Conservation (phyloP, 352 stramenopile species). For the Aphanomyces euteiches region DNA sequence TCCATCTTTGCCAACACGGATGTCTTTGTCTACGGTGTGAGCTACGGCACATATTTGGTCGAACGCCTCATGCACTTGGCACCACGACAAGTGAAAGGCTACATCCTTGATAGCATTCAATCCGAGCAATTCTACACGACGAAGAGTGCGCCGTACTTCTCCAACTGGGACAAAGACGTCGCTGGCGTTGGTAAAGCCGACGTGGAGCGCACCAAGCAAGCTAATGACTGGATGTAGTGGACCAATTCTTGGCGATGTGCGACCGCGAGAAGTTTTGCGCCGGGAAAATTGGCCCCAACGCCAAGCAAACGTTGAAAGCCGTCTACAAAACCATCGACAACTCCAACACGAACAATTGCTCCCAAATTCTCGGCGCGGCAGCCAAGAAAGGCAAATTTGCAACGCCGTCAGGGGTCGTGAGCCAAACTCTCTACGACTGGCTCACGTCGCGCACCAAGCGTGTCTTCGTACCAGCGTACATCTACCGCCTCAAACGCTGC, state of each 20-base stretch:
- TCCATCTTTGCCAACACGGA: conserved; percentile 31
- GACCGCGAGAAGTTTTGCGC: background rate
- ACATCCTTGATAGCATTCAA: conserved; percentile 42
- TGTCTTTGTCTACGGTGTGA: conserved; percentile 50
- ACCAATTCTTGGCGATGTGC: conserved; percentile 34
- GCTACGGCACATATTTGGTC: conserved; percentile 52
- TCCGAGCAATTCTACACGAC: conserved; percentile 17
- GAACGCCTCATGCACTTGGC: conserved; percentile 49
- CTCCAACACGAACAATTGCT: conserved; percentile 26
- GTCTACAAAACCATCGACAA: conserved; percentile 28
- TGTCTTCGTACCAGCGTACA: conserved; percentile 37
- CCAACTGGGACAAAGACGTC: conserved; percentile 41
- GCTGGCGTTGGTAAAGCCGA: conserved; percentile 33
- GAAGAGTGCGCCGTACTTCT: conserved; percentile 34
- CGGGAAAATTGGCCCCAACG: conserved; percentile 14
- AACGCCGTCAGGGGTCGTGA: conserved; percentile 36
- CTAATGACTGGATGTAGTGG: conserved; percentile 32
- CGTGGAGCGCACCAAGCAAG: conserved; percentile 31
- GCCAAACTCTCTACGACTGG: conserved; percentile 22
- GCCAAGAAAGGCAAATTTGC: conserved; percentile 39
- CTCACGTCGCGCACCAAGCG: conserved; percentile 26
- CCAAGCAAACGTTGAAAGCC: conserved; percentile 11
- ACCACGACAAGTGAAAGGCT: conserved; percentile 39
- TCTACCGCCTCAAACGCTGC: conserved; percentile 42
- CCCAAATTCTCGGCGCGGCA: conserved; percentile 36